Percentiles rank a stretch among this genome's conserved stretches.
Evolutionary conservation across 805 yeast genomes (phyloP).

Genomic region (Schizosaccharomyces osmophilus): DNA sequence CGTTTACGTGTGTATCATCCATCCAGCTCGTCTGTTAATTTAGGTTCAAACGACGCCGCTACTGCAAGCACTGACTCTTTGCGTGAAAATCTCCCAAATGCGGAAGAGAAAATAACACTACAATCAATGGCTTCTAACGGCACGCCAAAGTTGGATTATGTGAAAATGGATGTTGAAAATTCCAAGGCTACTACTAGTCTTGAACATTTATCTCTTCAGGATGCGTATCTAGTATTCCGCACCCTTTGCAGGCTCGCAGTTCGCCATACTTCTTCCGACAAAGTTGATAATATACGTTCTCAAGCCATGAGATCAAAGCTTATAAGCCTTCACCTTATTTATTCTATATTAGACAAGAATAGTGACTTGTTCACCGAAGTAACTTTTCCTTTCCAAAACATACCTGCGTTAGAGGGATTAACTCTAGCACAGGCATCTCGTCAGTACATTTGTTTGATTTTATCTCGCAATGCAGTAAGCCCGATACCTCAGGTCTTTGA

Average conservation of each 20-base stretch:
- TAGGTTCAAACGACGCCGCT: not conserved
- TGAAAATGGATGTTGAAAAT: conserved; percentile 12
- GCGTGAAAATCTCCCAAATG: not conserved
- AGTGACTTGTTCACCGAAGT: conserved; percentile 40
- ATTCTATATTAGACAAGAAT: conserved; percentile 63
- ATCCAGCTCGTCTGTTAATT: conserved; percentile 1
- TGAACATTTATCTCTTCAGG: conserved; percentile 46
- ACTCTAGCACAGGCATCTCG: conserved; percentile 17
- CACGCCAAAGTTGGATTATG: conserved; percentile 12
- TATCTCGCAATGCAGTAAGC: conserved; percentile 82
- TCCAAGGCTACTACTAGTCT: conserved; percentile 26
- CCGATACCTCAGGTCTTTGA: conserved; percentile 80
- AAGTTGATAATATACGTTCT: conserved; percentile 38
- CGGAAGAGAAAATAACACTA: not conserved
- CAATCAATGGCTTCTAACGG: conserved; percentile 11
- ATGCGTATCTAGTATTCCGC: conserved; percentile 77
- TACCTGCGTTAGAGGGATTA: conserved; percentile 16
- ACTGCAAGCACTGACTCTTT: not conserved
- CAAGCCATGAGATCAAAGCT: conserved; percentile 82
- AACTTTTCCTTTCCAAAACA: conserved; percentile 18
- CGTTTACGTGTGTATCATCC: conserved; percentile 21
- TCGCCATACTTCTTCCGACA: conserved; percentile 26
- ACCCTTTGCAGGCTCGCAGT: conserved; percentile 85
- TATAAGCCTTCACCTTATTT: conserved; percentile 65
- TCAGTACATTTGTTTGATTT: conserved; percentile 56